Percentiles rank a stretch among this genome's conserved stretches.
Evolutionary conservation across 1,284 basidiomycete genomes (phyloP).

Genomic region (Moesziomyces globuligerus): DNA sequence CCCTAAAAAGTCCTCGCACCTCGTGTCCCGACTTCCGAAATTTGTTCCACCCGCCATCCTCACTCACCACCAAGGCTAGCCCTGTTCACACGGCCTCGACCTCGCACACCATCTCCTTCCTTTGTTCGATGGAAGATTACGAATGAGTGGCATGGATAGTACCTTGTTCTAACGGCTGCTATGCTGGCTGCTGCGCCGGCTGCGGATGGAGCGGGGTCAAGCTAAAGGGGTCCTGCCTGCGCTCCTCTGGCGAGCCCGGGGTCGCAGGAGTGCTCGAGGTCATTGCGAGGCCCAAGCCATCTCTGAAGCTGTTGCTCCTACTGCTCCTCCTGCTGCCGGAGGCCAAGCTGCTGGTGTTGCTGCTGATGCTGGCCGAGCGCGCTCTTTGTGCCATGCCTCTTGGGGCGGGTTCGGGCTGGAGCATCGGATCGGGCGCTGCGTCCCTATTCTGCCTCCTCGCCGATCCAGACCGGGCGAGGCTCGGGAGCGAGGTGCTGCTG

Average conservation of each 20-base stretch:
- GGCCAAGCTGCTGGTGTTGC: constrained; percentile 14
- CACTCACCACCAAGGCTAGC: too few relatives aligned
- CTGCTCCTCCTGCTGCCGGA: constrained; percentile 17
- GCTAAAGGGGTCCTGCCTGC: constrained; percentile 1
- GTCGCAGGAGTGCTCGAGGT: constrained; percentile 6
- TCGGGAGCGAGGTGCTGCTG: constrained; percentile 1
- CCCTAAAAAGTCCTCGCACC: too few relatives aligned
- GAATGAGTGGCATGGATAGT: too few relatives aligned
- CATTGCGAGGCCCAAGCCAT: constrained; percentile 20
- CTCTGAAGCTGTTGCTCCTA: constrained; percentile 18
- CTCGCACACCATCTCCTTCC: too few relatives aligned
- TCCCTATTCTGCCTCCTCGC: not conserved
- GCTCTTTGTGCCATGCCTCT: constrained; percentile 42
- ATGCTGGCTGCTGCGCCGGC: too few relatives aligned
- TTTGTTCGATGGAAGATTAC: too few relatives aligned
- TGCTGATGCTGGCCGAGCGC: constrained; percentile 40
- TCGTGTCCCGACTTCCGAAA: too few relatives aligned
- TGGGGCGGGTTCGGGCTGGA: constrained; percentile 52
- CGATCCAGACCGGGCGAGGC: not conserved
- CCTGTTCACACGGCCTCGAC: too few relatives aligned
- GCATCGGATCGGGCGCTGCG: constrained; percentile 16
- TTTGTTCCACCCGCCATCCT: too few relatives aligned
- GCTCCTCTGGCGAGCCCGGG: not conserved
- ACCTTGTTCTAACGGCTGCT: too few relatives aligned
- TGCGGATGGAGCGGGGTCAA: not conserved